Base-by-base conservation (phyloP, 805 yeast genomes). In the Cyberlindnera bimundalis region DNA sequence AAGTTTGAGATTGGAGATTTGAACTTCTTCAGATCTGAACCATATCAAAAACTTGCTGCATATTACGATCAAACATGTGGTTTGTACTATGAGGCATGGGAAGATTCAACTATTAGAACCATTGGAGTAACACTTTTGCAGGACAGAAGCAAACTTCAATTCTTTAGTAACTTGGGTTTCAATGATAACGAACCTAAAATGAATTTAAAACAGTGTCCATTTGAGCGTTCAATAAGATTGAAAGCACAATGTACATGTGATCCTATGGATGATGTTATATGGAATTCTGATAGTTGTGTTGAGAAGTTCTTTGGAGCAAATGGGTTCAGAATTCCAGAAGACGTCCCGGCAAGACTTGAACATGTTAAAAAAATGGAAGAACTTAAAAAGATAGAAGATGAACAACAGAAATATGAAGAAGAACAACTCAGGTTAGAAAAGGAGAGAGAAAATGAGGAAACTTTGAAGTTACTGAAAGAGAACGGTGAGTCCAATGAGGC, bases 61-160 rank as follows among this genome's bases (percentile, higher is more conserved):
- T 67, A 74, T 54, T 70, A 86, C 46, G 93, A 87, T 58, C 62
- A 66, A 32, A 67, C 80, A 1, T 90, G 95, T 45, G 95, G 95
- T 3, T 82, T 89, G 58, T 88, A 84, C 68, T 88, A 88, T 64
- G 88, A 84, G 64, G 73, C 93, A 58, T 88, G 96, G 95, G 95
- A 95, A 47, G 96, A 86, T 62, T 93, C 95, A 17, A 93, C 95
- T 11, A 79, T 86, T 38, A 90, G 85, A 59, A 81, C 93, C 3
- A 74, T 87, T 52, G 96, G 89, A 8, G 95, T 82, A 12, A 67
- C 89, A 2, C 64, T 88, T 47, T 77, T 88, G 60, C 61, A 83
- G 56, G 79, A 83, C 42, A 75, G 71, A 56, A 75, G 71, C 35
- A 67, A 76, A 54, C 62, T 88, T 27, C 91, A 86, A 57, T 78